These are phyloP conservation scores for Candida endomychidarum DNA, from an alignment of 805 yeast species.

Conservation along the genomic window DNA sequence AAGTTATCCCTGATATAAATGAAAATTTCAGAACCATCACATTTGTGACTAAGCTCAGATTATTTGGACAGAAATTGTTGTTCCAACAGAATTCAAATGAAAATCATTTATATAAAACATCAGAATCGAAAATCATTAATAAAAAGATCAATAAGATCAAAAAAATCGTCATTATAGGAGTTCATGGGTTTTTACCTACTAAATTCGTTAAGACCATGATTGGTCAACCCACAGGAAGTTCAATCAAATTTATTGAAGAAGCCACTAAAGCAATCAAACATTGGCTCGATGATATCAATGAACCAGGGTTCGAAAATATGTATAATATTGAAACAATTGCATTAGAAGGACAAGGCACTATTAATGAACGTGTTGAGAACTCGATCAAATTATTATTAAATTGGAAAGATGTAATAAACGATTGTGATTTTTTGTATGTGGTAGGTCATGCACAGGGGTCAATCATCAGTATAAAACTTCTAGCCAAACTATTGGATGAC, in stretches of 20 bases:
- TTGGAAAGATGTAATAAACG: conserved; percentile 30
- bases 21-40: conserved; percentile 26
- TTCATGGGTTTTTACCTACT: conserved; percentile 42
- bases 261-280: conserved; percentile 29
- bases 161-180: conserved; percentile 32
- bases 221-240: conserved; percentile 39
- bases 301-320: conserved; percentile 15
- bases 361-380: conserved; percentile 27
- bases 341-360: conserved; percentile 41
- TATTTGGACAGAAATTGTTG: conserved; percentile 23
- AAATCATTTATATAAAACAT: conserved; percentile 25
- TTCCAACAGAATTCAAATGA: conserved; percentile 24
- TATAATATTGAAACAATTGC: conserved; percentile 35
- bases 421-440: conserved; percentile 32
- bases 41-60: conserved; percentile 21
- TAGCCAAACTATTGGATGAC: conserved; percentile 22
- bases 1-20: conserved; percentile 23
- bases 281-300: conserved; percentile 23
- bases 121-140: conserved; percentile 7
- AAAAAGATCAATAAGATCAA: conserved; percentile 15
- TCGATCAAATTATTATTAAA: conserved; percentile 28
- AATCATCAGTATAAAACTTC: conserved; percentile 30
- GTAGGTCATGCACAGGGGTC: conserved; percentile 36
- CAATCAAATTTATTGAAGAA: conserved; percentile 26
- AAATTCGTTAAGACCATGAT: conserved; percentile 37